These are phyloP conservation scores for Mycena metata DNA, from an alignment of 768 basidiomycete species.

Conservation along the genomic window DNA sequence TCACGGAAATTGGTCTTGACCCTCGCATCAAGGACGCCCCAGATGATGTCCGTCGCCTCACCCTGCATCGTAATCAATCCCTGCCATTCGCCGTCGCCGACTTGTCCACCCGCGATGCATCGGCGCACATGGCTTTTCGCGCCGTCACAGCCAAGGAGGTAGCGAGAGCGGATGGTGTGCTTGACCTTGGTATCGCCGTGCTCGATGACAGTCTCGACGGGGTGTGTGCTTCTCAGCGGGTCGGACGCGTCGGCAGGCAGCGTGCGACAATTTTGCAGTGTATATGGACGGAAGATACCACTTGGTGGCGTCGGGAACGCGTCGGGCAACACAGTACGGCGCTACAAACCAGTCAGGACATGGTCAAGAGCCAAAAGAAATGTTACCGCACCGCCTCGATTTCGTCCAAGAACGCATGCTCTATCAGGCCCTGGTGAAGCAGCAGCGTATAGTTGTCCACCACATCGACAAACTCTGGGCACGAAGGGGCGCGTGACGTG, in stretches of 20 bases:
- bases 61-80: slow-evolving; percentile 61
- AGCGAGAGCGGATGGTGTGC: slow-evolving; percentile 35
- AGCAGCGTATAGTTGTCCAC: slow-evolving; percentile 38
- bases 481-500: slow-evolving; percentile 31
- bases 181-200: slow-evolving; percentile 31
- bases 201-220: slow-evolving; percentile 35
- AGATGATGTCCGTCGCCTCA: slow-evolving; percentile 63
- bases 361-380: not conserved
- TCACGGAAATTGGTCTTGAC: slow-evolving; percentile 66
- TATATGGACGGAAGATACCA: slow-evolving; percentile 35
- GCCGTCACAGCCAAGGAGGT: slow-evolving; percentile 42
- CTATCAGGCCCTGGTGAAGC: slow-evolving; percentile 38
- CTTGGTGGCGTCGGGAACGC: slow-evolving; percentile 24
- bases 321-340: slow-evolving; percentile 32
- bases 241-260: slow-evolving; percentile 26
- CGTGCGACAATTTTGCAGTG: slow-evolving; percentile 30
- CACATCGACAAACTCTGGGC: slow-evolving; percentile 38
- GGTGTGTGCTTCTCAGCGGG: slow-evolving; percentile 29
- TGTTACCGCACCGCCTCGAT: slow-evolving; percentile 28
- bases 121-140: slow-evolving; percentile 62
- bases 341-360: slow-evolving; percentile 17
- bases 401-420: slow-evolving; percentile 37
- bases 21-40: slow-evolving; percentile 64
- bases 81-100: slow-evolving; percentile 45
- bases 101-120: slow-evolving; percentile 35